Evolutionary conservation across 2,329 filamentous ascomycete species (phyloP).

Genomic region (Aureobasidium sp.): DNA sequence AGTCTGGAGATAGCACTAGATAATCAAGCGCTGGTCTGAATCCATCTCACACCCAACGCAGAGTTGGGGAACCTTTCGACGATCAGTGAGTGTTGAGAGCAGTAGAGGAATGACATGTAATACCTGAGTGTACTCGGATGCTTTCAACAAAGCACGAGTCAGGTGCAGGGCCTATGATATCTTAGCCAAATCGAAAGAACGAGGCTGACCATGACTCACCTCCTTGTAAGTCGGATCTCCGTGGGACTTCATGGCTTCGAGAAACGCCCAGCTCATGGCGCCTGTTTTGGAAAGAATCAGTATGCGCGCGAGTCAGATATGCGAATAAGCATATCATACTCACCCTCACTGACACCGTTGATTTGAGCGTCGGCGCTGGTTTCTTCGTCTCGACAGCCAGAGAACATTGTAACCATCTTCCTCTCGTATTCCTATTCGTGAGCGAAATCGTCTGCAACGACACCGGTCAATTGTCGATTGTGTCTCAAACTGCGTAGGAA

Average conservation of each 20-base stretch:
- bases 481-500: constrained; percentile 62
- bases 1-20: background rate
- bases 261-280: constrained; percentile 55
- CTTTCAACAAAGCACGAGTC: constrained; percentile 26
- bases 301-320: background rate
- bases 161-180: constrained; percentile 43
- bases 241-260: constrained; percentile 47
- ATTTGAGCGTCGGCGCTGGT: constrained; percentile 55
- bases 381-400: constrained; percentile 57
- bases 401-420: constrained; percentile 58
- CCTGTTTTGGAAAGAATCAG: constrained; percentile 22
- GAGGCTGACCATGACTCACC: constrained; percentile 36
- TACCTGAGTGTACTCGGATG: constrained; percentile 33
- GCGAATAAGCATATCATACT: background rate
- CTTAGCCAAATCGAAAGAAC: constrained; percentile 16
- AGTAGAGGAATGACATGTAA: too few relatives aligned
- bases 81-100: background rate
- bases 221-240: constrained; percentile 43
- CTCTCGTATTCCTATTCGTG: constrained; percentile 46
- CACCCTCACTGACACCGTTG: constrained; percentile 39
- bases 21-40: constrained; percentile 33
- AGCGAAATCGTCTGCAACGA: constrained; percentile 45
- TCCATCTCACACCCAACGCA: constrained; percentile 48
- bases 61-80: constrained; percentile 47
- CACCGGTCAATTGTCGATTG: constrained; percentile 31